These are phyloP conservation scores for Clitoria ternatea DNA, from an alignment of 306 rosid species.

Conservation along the genomic window DNA sequence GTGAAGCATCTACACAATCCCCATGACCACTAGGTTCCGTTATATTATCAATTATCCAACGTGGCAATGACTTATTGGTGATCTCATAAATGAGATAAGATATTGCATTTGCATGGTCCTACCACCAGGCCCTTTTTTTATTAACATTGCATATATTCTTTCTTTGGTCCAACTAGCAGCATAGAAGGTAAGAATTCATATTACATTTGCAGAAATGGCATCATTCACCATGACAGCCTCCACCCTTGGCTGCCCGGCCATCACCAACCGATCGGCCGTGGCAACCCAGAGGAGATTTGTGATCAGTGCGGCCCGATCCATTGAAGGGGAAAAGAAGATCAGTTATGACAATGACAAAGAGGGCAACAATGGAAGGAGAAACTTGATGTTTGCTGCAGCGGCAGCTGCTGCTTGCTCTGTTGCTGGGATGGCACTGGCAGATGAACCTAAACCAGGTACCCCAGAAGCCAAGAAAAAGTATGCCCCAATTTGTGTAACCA, in stretches of 20 bases:
- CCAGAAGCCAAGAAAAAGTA: conserved; percentile 48
- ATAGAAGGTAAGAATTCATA: not conserved
- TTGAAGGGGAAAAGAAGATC: conserved; percentile 24
- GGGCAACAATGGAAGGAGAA: conserved; percentile 37
- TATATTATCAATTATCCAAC: conserved; percentile 17
- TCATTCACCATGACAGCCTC: conserved; percentile 47
- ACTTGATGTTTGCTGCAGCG: conserved; percentile 34
- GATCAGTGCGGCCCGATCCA: conserved; percentile 3
- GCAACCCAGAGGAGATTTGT: not conserved
- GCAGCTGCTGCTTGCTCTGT: conserved; percentile 36
- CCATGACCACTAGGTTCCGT: not conserved
- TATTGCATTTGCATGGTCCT: conserved; percentile 15
- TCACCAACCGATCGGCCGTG: not conserved
- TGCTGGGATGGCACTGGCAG: conserved; percentile 36
- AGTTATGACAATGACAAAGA: conserved; percentile 20
- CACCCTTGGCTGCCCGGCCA: conserved; percentile 12
- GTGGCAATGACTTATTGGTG: conserved; percentile 31
- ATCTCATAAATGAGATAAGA: conserved; percentile 29
- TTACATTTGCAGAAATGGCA: conserved; percentile 29
- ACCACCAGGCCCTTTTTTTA: not conserved
- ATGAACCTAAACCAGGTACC: conserved; percentile 33
- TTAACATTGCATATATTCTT: conserved; percentile 17
- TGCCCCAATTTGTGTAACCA: conserved; percentile 50
- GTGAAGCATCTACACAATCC: not conserved
- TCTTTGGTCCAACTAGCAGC: not conserved